These are phyloP conservation scores for Exserohilum rostratum DNA, from an alignment of 2,329 filamentous ascomycete genomes.

Conservation along the genomic window DNA sequence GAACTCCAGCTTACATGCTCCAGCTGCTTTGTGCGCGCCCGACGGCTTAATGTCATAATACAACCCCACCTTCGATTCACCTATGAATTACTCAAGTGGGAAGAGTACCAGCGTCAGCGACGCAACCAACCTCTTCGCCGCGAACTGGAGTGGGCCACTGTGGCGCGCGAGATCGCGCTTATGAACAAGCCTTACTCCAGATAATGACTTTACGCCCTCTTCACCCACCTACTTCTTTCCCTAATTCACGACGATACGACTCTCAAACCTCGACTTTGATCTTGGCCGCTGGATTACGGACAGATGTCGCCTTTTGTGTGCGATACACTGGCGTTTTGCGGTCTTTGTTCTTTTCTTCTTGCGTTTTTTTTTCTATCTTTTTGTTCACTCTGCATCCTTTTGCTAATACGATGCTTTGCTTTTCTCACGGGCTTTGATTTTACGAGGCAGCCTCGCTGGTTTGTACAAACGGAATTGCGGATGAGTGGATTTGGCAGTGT, in stretches of 20 bases:
- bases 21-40: conserved; percentile 87
- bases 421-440: conserved; percentile 2
- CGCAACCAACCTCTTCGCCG: conserved; percentile 64
- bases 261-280: conserved; percentile 13
- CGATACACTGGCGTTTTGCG: conserved; percentile 14
- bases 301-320: conserved; percentile 6
- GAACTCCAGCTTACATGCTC: conserved; percentile 12
- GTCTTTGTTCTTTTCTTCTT: neutral
- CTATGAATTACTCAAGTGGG: conserved; percentile 93
- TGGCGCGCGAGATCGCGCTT: conserved; percentile 86
- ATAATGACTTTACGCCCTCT: conserved; percentile 47
- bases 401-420: conserved; percentile 6
- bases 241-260: conserved; percentile 36
- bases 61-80: conserved; percentile 94
- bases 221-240: conserved; percentile 13
- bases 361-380: neutral
- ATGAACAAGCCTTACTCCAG: conserved; percentile 95
- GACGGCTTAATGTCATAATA: conserved; percentile 95
- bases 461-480: neutral
- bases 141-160: conserved; percentile 89
- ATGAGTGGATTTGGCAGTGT: conserved; percentile 4
- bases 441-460: conserved; percentile 6
- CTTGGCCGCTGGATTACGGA: conserved; percentile 14
- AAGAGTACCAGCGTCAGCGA: conserved; percentile 73
- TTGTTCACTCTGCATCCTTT: neutral